phyloP scores from a whole-genome alignment of 352 stramenopile species.

The Salisapilia sapeloensis region DNA sequence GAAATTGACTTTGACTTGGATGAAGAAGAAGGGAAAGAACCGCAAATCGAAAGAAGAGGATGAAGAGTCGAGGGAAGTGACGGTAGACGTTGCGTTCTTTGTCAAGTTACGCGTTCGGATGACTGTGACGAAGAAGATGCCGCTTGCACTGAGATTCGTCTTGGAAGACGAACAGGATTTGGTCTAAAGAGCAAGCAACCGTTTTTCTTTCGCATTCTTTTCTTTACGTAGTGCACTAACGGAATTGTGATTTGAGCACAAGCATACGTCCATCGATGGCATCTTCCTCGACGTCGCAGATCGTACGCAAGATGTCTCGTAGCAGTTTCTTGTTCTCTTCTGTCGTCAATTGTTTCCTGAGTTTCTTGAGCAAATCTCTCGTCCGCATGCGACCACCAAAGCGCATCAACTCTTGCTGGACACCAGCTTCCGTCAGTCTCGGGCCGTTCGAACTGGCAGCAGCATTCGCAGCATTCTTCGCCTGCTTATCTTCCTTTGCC shows the following conservation, averaged over 20 bases:
- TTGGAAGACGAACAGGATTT: too few species aligned
- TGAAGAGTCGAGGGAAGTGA: constrained; percentile 2
- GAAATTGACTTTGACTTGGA: constrained; percentile 16
- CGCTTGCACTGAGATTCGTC: constrained; percentile 35
- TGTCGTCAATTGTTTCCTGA: constrained; percentile 69
- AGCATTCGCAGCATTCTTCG: constrained; percentile 9
- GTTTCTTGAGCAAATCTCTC: constrained; percentile 54
- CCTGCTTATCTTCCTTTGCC: constrained; percentile 26
- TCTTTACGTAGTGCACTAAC: too few species aligned
- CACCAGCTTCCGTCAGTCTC: constrained; percentile 60
- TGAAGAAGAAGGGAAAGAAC: constrained; percentile 3
- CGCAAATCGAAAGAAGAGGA: neutral
- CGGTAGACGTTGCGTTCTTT: constrained; percentile 36
- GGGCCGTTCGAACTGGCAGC: constrained; percentile 13
- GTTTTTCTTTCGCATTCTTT: too few species aligned
- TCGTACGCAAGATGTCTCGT: constrained; percentile 75
- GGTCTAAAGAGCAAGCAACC: too few species aligned
- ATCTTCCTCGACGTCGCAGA: constrained; percentile 75
- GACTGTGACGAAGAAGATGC: constrained; percentile 51
- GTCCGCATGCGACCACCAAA: constrained; percentile 72
- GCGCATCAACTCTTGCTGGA: constrained; percentile 70
- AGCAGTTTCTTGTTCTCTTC: constrained; percentile 69
- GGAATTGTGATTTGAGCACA: constrained; percentile 79
- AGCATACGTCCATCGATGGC: constrained; percentile 66
- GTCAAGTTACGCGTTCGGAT: constrained; percentile 40